Evolutionary conservation across 148 eudicot species (phyloP).

Genomic region (Rhododendron ovatum): DNA sequence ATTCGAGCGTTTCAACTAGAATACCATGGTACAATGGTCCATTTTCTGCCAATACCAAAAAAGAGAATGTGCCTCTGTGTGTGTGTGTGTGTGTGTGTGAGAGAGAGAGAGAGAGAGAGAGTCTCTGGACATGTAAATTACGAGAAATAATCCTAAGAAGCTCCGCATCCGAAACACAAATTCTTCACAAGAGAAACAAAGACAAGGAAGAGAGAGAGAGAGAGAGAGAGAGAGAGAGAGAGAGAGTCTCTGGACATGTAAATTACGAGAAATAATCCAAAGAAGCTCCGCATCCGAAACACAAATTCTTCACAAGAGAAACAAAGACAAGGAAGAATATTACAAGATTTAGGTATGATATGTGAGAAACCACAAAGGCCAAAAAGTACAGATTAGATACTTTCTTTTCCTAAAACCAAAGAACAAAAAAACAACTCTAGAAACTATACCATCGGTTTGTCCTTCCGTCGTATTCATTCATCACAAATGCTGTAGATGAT

Average conservation of each 20-base stretch:
- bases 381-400: neutral
- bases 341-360: neutral
- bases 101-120: neutral
- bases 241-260: neutral
- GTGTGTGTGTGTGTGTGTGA: neutral
- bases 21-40: neutral
- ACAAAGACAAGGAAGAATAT: neutral
- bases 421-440: neutral
- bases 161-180: neutral
- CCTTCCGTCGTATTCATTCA: neutral
- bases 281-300: neutral
- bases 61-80: neutral
- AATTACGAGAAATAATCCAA: neutral
- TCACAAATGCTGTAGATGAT: neutral
- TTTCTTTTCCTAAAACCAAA: neutral
- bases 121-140: neutral
- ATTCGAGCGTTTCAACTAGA: neutral
- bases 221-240: neutral
- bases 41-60: too few species aligned
- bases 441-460: constrained; percentile 6
- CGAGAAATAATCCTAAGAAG: neutral
- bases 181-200: neutral
- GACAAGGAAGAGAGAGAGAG: neutral
- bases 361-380: neutral
- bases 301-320: neutral